Evolutionary conservation across 805 yeast genomes (phyloP).

Genomic region (Ascoidea asiatica): DNA sequence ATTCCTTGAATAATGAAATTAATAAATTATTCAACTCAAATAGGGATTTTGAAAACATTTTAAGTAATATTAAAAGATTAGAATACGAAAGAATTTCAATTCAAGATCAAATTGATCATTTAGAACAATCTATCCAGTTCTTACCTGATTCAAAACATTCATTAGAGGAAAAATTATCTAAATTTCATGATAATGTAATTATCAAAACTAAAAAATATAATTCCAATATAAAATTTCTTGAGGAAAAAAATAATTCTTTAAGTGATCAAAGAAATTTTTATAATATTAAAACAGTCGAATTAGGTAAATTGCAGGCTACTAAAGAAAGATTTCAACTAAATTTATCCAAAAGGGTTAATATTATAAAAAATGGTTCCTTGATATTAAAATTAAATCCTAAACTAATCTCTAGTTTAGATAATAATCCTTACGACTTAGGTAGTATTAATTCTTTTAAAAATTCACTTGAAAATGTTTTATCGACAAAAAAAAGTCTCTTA

Average conservation of each 20-base stretch:
- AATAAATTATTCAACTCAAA: conserved; percentile 58
- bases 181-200: conserved; percentile 16
- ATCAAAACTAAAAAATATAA: conserved; percentile 8
- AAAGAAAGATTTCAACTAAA: conserved; percentile 13
- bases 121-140: conserved; percentile 31
- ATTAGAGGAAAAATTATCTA: conserved; percentile 15
- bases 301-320: conserved; percentile 28
- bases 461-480: conserved; percentile 8
- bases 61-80: conserved; percentile 50
- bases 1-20: conserved; percentile 39
- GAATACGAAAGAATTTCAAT: conserved; percentile 31
- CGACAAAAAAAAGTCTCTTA: conserved; percentile 9
- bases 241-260: conserved; percentile 5
- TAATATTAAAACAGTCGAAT: conserved; percentile 20
- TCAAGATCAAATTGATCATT: conserved; percentile 35
- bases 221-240: background rate
- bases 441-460: background rate
- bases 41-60: conserved; percentile 65
- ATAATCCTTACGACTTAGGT: background rate
- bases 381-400: background rate
- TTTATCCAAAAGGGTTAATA: conserved; percentile 1
- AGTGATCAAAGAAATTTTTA: conserved; percentile 10
- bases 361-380: background rate
- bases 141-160: conserved; percentile 25
- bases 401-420: background rate